These are phyloP conservation scores for Moricandia moricandioides DNA, from an alignment of 345 rosid species.

Conservation along the genomic window DNA sequence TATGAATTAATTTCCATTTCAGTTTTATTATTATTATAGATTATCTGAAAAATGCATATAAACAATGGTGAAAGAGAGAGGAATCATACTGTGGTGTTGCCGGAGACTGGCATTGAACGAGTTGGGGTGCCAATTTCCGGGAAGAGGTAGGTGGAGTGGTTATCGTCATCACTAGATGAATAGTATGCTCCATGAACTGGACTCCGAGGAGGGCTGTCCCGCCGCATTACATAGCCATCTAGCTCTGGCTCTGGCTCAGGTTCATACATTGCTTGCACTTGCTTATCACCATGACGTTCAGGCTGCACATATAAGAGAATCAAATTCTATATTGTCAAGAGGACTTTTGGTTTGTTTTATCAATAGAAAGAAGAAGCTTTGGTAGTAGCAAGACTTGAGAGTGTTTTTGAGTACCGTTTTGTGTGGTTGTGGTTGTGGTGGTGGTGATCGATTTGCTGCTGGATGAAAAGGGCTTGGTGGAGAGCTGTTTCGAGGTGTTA, in stretches of 20 bases:
- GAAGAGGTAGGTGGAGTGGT: conserved; percentile 28
- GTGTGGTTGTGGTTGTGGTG: conserved; percentile 16
- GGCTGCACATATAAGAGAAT: not conserved
- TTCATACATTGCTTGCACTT: conserved; percentile 18
- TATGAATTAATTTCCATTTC: not conserved
- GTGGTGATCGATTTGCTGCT: conserved; percentile 13
- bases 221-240: conserved; percentile 4
- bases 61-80: not conserved
- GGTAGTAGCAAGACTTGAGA: not conserved
- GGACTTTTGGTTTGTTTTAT: not conserved
- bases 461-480: conserved; percentile 34
- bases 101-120: conserved; percentile 8
- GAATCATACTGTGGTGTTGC: conserved; percentile 21
- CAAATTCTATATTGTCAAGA: not conserved
- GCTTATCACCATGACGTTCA: not conserved
- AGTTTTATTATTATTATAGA: not conserved
- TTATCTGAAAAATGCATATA: not conserved
- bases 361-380: conserved; percentile 4
- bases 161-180: conserved; percentile 31
- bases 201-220: conserved; percentile 12
- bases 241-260: no score
- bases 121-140: conserved; percentile 24
- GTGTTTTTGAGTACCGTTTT: conserved; percentile 7
- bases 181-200: conserved; percentile 15
- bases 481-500: conserved; percentile 26